Percentiles rank a stretch among this genome's conserved stretches.
phyloP scores from a whole-genome alignment of 306 rosid species.

The Medicago truncatula region DNA sequence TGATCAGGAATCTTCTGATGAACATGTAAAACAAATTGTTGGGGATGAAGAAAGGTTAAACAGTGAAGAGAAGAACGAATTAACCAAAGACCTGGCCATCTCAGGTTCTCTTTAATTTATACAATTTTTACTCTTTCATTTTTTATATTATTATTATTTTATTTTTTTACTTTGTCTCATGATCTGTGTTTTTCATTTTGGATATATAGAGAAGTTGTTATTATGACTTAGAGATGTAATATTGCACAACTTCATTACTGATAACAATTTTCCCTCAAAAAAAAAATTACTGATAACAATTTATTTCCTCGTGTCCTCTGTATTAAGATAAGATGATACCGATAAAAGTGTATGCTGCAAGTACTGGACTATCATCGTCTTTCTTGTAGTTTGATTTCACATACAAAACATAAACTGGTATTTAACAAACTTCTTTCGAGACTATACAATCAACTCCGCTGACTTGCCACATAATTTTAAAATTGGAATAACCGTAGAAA shows the following conservation, averaged over 20 bases:
- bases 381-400: constrained; percentile 31
- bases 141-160: neutral
- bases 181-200: neutral
- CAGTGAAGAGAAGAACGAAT: constrained; percentile 64
- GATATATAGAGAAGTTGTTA: neutral
- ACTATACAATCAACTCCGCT: neutral
- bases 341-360: constrained; percentile 5
- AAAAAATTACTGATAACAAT: constrained; percentile 1
- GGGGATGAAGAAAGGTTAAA: constrained; percentile 62
- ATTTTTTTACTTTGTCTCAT: neutral
- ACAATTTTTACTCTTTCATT: constrained; percentile 13
- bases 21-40: constrained; percentile 65
- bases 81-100: constrained; percentile 69
- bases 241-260: neutral
- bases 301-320: constrained; percentile 18
- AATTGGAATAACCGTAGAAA: constrained; percentile 1
- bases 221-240: neutral
- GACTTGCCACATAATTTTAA: constrained; percentile 1
- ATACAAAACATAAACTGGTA: constrained; percentile 18
- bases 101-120: constrained; percentile 61
- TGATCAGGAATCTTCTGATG: constrained; percentile 63
- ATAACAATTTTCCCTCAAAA: constrained; percentile 23
- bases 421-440: neutral
- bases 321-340: constrained; percentile 13
- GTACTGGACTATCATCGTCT: constrained; percentile 7